Evolutionary conservation across 2,329 filamentous ascomycete species (phyloP), one percentile per base, ranked within the genome.

Genomic region (Beauveria rudraprayagi): DNA sequence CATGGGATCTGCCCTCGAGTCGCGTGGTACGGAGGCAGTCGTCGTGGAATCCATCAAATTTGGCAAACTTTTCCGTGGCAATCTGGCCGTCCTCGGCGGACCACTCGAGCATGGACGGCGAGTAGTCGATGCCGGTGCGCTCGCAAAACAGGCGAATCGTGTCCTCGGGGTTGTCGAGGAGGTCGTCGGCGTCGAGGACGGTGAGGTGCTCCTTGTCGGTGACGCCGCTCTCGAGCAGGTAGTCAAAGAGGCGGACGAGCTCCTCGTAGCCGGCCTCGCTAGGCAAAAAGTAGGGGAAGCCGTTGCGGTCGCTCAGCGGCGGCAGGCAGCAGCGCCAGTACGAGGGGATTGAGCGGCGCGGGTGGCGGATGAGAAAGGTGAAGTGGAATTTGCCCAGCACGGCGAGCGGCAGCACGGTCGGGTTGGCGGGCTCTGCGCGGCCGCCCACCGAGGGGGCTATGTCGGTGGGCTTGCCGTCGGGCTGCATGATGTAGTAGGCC

Each of bases 31-130:
- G 80, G 67, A 97, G 90, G 16, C 92, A 94, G 78, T 97, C 94
- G 67, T 97, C 90, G 73, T 97, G 94, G 77, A 96, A 97, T 11
- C 94, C 94, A 67, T 87, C 89, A 94, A 94, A 97, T 78, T 99
- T 97, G 76, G 92, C 91, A 76, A 97, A 97, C 19, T 86, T 87
- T 65, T 85, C 81, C 66, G 82, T 80, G 3, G 92, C 93, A 64
- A 83, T 78, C 56, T 91, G 86, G 67, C 88, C 87, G 65, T 89
- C 87, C 57, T 88, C 85, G 30, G 87, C 85, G 64, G 89, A 84
- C 94, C 94, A 97, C 62, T 83, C 80, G 64, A 99, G 80, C 92
- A 97, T 96, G 16, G 83, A 78, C 0, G 85, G 83, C 50, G 78
- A 78, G 73, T 88, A 99, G 17, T 89, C 83, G 63, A 97, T 80